These are phyloP conservation scores for Microthlaspi erraticum DNA, from an alignment of 345 rosid species.

Conservation along the genomic window DNA sequence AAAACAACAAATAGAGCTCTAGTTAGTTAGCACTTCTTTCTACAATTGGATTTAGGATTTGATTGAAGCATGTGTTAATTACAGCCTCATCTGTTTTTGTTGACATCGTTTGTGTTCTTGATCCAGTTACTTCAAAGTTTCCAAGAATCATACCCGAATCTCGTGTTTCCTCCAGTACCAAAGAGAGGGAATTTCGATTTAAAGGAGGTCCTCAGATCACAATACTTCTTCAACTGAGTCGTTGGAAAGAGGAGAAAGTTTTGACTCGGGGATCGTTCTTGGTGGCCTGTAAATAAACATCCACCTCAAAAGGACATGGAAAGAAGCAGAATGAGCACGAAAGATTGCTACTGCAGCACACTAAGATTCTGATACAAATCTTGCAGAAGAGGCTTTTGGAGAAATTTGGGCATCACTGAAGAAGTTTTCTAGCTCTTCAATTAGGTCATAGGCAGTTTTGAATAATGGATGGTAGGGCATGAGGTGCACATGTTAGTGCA, in stretches of 20 bases:
- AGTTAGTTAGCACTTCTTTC: conserved; percentile 17
- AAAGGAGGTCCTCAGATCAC: conserved; percentile 73
- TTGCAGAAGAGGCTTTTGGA: conserved; percentile 29
- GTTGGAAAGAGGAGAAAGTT: conserved; percentile 7
- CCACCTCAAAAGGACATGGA: conserved; percentile 11
- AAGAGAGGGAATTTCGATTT: conserved; percentile 85
- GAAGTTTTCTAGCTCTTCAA: conserved; percentile 21
- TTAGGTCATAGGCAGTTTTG: conserved; percentile 18
- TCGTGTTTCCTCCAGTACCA: conserved; percentile 83
- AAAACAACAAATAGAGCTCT: not conserved
- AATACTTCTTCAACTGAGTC: conserved; percentile 88
- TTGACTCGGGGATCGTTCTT: conserved; percentile 18
- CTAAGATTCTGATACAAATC: conserved; percentile 24
- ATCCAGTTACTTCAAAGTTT: conserved; percentile 86
- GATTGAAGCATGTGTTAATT: not conserved
- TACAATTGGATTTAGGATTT: not conserved
- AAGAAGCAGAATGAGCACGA: conserved; percentile 13
- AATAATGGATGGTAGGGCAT: conserved; percentile 29
- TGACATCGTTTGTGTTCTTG: conserved; percentile 35
- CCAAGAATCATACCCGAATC: conserved; percentile 67
- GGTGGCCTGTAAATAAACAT: conserved; percentile 46
- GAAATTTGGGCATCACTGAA: conserved; percentile 11
- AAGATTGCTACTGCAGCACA: conserved; percentile 22
- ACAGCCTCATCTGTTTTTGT: conserved; percentile 8
- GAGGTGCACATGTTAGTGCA: no score